Conservation (phyloP, 78 protist species). For the Dictyostelium capitatum region DNA sequence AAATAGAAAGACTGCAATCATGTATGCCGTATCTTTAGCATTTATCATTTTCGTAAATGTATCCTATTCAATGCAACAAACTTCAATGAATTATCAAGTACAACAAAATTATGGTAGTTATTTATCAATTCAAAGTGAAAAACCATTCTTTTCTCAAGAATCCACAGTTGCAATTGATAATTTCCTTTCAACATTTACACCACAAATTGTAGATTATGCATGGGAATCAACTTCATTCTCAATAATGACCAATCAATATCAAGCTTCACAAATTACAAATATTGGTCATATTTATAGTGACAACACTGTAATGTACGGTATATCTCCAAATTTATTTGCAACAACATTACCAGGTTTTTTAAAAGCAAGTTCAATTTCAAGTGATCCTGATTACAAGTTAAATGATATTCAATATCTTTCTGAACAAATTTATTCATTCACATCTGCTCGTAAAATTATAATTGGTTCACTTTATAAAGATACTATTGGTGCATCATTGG, state of each 20-base stretch:
- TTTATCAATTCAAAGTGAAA: neutral
- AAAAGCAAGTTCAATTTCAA: neutral
- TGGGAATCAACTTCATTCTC: constrained; percentile 4
- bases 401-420: constrained; percentile 16
- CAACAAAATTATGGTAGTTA: constrained; percentile 47
- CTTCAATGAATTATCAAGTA: constrained; percentile 70
- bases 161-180: neutral
- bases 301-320: constrained; percentile 3
- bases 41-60: constrained; percentile 95
- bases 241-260: neutral
- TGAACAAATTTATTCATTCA: constrained; percentile 17
- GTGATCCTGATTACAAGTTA: constrained; percentile 26
- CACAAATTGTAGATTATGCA: constrained; percentile 5
- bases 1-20: constrained; percentile 95
- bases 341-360: constrained; percentile 67
- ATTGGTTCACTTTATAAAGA: constrained; percentile 30
- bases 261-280: constrained; percentile 31
- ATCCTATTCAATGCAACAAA: constrained; percentile 67
- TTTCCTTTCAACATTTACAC: neutral
- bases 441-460: neutral
- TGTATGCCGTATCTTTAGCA: constrained; percentile 92
- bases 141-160: neutral
- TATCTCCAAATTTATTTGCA: constrained; percentile 81
- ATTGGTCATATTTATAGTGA: constrained; percentile 74
- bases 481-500: constrained; percentile 20